These are phyloP conservation scores for Rutstroemia sp. DNA, from an alignment of 2,329 filamentous ascomycete genomes.

Conservation along the genomic window DNA sequence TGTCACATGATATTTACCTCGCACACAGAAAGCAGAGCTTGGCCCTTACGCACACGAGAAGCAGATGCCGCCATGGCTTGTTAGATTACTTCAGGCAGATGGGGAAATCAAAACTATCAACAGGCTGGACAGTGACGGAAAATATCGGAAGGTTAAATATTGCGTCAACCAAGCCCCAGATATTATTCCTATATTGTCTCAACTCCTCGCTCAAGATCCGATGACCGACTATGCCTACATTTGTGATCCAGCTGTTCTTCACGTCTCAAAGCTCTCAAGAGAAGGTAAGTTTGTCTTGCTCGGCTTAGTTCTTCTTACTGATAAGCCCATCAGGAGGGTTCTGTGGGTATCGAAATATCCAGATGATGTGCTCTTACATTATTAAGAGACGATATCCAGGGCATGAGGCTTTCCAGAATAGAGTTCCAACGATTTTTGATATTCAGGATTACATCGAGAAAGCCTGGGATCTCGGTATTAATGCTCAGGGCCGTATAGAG, in stretches of 20 bases:
- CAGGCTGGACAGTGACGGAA: slow-evolving; percentile 37
- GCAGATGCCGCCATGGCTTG: slow-evolving; percentile 65
- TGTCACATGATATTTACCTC: slow-evolving; percentile 14
- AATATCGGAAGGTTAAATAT: slow-evolving; percentile 33
- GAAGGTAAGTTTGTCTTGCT: slow-evolving; percentile 50
- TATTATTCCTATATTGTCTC: slow-evolving; percentile 54
- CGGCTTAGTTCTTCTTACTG: neutral
- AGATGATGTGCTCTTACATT: slow-evolving; percentile 81
- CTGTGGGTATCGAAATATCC: slow-evolving; percentile 92
- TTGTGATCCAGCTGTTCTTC: slow-evolving; percentile 67
- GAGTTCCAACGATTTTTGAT: slow-evolving; percentile 67
- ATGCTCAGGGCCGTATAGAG: slow-evolving; percentile 64
- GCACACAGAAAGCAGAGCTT: slow-evolving; percentile 47
- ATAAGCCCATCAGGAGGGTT: slow-evolving; percentile 57
- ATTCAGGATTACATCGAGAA: slow-evolving; percentile 82
- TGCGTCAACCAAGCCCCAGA: slow-evolving; percentile 42
- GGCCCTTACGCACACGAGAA: slow-evolving; percentile 67
- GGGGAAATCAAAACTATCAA: slow-evolving; percentile 49
- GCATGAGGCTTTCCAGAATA: slow-evolving; percentile 49
- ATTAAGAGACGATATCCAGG: slow-evolving; percentile 51
- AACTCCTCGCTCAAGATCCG: slow-evolving; percentile 57
- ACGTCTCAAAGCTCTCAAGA: slow-evolving; percentile 72
- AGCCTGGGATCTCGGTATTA: slow-evolving; percentile 84
- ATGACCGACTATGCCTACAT: slow-evolving; percentile 66
- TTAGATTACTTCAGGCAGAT: slow-evolving; percentile 50